Conservation (phyloP, 805 yeast species). For the Blastobotrys mokoenaii region DNA sequence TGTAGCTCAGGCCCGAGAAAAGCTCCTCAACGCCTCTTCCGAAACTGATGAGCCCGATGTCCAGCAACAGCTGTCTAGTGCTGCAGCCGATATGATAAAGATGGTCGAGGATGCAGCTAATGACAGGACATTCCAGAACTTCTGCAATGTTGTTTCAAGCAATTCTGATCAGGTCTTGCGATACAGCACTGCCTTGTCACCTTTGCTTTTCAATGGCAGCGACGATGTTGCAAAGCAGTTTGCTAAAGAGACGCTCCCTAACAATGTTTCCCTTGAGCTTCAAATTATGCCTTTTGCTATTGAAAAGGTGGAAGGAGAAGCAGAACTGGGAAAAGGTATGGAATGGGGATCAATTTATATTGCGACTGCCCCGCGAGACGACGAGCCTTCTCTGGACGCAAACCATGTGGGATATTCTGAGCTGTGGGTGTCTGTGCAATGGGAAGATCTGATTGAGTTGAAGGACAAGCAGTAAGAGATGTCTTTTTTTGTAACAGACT, state of each 20-base stretch:
- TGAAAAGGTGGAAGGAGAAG: constrained; percentile 59
- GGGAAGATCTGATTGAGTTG: constrained; percentile 47
- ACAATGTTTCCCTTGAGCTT: constrained; percentile 49
- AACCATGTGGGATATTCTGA: constrained; percentile 70
- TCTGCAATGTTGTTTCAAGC: constrained; percentile 64
- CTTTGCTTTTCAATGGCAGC: constrained; percentile 61
- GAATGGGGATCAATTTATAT: constrained; percentile 95
- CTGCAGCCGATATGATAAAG: constrained; percentile 8
- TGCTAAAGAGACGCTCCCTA: constrained; percentile 38
- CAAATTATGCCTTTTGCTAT: constrained; percentile 94
- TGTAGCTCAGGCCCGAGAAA: constrained; percentile 17
- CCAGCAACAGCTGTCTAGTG: constrained; percentile 16
- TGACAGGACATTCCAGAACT: constrained; percentile 72
- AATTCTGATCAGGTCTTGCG: constrained; percentile 84
- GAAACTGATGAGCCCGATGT: constrained; percentile 36
- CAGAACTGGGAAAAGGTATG: constrained; percentile 64
- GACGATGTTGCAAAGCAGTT: constrained; percentile 46
- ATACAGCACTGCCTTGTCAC: constrained; percentile 67
- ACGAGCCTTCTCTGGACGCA: constrained; percentile 40
- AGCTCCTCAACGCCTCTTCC: not conserved
- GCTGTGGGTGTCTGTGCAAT: constrained; percentile 79
- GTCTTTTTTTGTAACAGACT: too few species aligned
- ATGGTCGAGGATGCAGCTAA: constrained; percentile 30
- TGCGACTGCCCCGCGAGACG: constrained; percentile 59
- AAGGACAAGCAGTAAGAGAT: not conserved